Evolutionary conservation across 169 alveolate genomes (phyloP).

Genomic region (Cryptosporidium felis): DNA sequence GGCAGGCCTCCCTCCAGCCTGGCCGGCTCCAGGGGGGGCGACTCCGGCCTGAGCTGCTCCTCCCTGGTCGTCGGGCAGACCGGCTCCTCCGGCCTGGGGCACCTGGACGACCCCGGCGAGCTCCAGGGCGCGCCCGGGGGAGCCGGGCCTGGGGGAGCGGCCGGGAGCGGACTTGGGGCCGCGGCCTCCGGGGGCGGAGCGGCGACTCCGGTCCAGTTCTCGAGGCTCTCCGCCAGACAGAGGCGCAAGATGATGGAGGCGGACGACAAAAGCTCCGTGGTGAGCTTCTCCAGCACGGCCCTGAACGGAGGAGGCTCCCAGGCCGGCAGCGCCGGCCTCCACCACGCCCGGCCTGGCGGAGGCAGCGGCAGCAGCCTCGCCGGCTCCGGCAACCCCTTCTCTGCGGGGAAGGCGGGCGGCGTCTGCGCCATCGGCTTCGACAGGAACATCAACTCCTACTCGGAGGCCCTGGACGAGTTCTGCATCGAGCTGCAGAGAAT

Average conservation of each 20-base stretch:
- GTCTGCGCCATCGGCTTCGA: background rate
- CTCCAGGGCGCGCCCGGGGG: background rate
- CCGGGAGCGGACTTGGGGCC: background rate
- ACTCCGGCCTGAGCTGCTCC: background rate
- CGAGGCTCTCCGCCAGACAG: conserved; percentile 66
- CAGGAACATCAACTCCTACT: conserved; percentile 38
- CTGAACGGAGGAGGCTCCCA: conserved; percentile 8
- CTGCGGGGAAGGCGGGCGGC: background rate
- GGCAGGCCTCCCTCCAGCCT: conserved; percentile 55
- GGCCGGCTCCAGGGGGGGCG: too few species aligned
- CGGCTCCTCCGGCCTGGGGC: background rate
- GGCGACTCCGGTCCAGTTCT: conserved; percentile 16
- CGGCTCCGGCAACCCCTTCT: background rate
- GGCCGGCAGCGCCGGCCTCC: background rate
- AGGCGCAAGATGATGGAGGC: conserved; percentile 64
- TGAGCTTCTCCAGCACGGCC: conserved; percentile 12
- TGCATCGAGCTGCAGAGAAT: conserved; percentile 74
- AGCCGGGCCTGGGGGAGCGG: background rate
- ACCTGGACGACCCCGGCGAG: background rate
- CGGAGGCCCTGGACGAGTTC: conserved; percentile 75
- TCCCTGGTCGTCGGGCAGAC: background rate
- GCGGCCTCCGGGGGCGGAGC: background rate
- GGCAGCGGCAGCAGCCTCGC: background rate
- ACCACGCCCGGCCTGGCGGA: background rate
- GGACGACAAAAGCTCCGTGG: conserved; percentile 48